A percentile compares a stretch with the other conserved stretches of the same genome.
phyloP scores from a whole-genome alignment of 169 alveolate genomes.

The Haemoproteus tartakovskyi region DNA sequence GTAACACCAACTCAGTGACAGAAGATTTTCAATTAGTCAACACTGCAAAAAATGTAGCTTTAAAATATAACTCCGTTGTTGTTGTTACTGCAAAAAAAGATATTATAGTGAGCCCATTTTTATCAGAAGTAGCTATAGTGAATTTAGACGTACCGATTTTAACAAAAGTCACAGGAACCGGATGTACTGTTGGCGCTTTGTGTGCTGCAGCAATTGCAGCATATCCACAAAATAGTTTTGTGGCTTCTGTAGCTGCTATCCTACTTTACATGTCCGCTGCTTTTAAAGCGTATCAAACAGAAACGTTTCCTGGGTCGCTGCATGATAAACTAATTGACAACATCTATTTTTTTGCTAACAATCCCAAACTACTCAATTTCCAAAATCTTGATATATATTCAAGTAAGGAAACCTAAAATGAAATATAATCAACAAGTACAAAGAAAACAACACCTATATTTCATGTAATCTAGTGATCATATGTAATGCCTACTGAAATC shows the following conservation, averaged over 20 bases:
- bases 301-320: conserved; percentile 36
- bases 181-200: conserved; percentile 61
- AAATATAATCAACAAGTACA: no score
- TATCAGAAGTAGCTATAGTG: conserved; percentile 19
- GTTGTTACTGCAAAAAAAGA: conserved; percentile 51
- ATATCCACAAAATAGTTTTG: conserved; percentile 9
- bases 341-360: conserved; percentile 38
- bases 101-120: conserved; percentile 31
- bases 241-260: conserved; percentile 41
- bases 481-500: no score
- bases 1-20: conserved; percentile 1
- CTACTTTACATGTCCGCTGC: conserved; percentile 39
- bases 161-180: conserved; percentile 52
- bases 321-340: conserved; percentile 40
- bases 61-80: conserved; percentile 38
- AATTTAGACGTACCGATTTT: conserved; percentile 38
- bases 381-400: conserved; percentile 20
- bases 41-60: conserved; percentile 59
- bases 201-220: conserved; percentile 64
- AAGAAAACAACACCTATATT: no score
- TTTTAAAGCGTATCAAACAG: conserved; percentile 53
- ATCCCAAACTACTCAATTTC: conserved; percentile 42
- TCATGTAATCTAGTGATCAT: no score
- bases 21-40: conserved; percentile 16
- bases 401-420: conserved; percentile 12